A percentile compares a stretch with the other conserved stretches of the same genome.
Conservation (phyloP, 352 stramenopile genomes). For the Phytophthora idaei region DNA sequence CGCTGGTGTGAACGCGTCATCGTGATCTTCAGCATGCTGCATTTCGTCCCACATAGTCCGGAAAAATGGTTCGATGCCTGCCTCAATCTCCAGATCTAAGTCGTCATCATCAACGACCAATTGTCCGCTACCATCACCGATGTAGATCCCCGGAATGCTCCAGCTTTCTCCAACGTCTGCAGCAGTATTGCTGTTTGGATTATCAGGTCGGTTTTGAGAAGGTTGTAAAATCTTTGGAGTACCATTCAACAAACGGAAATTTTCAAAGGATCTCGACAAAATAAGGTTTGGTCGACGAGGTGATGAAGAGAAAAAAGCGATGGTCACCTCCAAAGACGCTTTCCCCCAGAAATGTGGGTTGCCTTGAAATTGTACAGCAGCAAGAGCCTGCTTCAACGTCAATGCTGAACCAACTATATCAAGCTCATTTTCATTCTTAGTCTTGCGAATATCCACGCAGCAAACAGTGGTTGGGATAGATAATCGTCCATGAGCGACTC, state of each 20-base stretch:
- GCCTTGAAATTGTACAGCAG: conserved; percentile 17
- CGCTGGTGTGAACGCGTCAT: conserved; percentile 17
- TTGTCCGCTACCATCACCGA: too few relatives aligned
- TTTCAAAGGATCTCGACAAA: conserved; percentile 15
- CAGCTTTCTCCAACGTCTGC: too few relatives aligned
- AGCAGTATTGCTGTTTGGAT: too few relatives aligned
- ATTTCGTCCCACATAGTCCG: too few relatives aligned
- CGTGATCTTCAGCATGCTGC: too few relatives aligned
- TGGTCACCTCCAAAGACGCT: conserved; percentile 18
- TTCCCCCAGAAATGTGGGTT: conserved; percentile 16
- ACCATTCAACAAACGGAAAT: background rate
- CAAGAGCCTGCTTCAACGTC: conserved; percentile 21
- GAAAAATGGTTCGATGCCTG: too few relatives aligned
- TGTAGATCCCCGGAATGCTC: too few relatives aligned
- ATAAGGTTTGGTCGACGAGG: background rate
- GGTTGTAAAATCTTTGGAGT: too few relatives aligned
- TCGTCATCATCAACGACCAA: too few relatives aligned
- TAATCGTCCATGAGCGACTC: conserved; percentile 24
- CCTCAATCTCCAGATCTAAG: too few relatives aligned
- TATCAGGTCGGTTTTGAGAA: too few relatives aligned
- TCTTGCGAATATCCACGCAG: conserved; percentile 30
- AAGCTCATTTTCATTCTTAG: conserved; percentile 13
- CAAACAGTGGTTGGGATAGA: conserved; percentile 28
- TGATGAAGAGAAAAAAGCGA: conserved; percentile 12
- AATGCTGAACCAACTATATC: conserved; percentile 24